Base-by-base conservation (phyloP, 495 filamentous ascomycete species). In the Penicillium macrosclerotiorum region DNA sequence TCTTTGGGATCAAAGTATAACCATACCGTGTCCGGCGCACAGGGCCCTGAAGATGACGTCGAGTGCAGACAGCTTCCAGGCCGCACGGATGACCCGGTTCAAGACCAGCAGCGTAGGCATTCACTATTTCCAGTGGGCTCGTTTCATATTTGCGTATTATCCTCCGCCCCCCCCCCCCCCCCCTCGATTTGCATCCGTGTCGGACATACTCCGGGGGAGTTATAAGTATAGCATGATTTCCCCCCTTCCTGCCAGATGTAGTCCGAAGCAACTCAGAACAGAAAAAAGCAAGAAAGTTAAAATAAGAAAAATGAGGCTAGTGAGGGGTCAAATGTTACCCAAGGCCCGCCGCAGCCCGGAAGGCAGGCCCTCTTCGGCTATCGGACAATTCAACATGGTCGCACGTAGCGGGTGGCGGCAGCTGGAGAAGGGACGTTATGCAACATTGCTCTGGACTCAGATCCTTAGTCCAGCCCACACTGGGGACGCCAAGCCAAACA, bases 1-100 rank as follows among this genome's bases (percentile, higher is more conserved):
- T n/a, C n/a, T n/a, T n/a, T n/a, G n/a, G n/a, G n/a, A n/a, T n/a
- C 41, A 18, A n/a, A 30, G 5, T 26, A 5, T 13, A 33, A 35
- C 24, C 19, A 11, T 17, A 25, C 33, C 8, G 24, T 34, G 36
- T 44, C 29, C n/a, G 17, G 29, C 34, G 50, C 45, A 53, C 49
- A 56, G 49, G 31, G 42, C 53, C 45, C 47, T 51, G 27, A n/a
- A 8, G 13, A 59, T 59, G 56, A 59, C 53, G 53, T 53, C 33
- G 13, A 39, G 29, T 13, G 19, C 29, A 25, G 5, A 30, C 27
- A 30, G 14, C 18, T 34, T 38, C 20, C 22, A 22, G 25, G 20
- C 20, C 20, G n/a, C n/a, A n/a, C n/a, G n/a, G n/a, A n/a, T n/a
- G n/a, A n/a, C n/a, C n/a, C n/a, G n/a, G n/a, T n/a, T n/a, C n/a